These are phyloP conservation scores for Lentinula boryana DNA, from an alignment of 768 basidiomycete genomes.

Conservation along the genomic window DNA sequence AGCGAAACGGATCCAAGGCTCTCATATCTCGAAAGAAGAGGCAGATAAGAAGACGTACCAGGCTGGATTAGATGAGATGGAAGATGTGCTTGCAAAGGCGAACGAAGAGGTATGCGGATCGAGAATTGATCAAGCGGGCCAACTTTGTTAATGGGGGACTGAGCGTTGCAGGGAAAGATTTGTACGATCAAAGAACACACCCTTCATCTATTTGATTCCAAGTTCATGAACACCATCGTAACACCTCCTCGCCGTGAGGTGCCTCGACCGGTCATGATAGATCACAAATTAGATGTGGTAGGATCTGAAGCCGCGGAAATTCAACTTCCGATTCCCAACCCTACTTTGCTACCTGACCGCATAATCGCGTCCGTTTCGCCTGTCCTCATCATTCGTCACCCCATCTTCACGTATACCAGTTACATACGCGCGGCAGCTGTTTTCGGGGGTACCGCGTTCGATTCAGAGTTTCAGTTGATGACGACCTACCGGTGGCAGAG, in stretches of 20 bases:
- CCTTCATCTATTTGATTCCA: background rate
- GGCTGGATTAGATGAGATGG: background rate
- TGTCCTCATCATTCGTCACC: constrained; percentile 6
- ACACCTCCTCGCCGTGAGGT: background rate
- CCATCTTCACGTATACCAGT: background rate
- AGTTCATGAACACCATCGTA: background rate
- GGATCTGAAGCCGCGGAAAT: background rate
- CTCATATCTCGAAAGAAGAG: background rate
- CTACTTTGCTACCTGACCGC: constrained; percentile 3
- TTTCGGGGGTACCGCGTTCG: background rate
- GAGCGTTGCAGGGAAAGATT: background rate
- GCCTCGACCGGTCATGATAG: background rate
- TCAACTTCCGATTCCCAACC: constrained; percentile 1
- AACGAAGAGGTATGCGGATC: background rate
- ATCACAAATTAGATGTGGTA: background rate
- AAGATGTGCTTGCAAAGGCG: background rate
- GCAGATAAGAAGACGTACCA: background rate
- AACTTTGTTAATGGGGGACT: background rate
- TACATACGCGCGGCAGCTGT: background rate
- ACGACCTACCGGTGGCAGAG: background rate
- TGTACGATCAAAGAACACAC: constrained; percentile 1
- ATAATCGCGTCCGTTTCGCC: background rate
- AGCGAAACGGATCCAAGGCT: background rate
- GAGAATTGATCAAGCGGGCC: no score
- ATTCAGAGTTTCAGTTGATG: background rate